Base-by-base conservation (phyloP, 305 asterid species). In the Fraxinus greggii region DNA sequence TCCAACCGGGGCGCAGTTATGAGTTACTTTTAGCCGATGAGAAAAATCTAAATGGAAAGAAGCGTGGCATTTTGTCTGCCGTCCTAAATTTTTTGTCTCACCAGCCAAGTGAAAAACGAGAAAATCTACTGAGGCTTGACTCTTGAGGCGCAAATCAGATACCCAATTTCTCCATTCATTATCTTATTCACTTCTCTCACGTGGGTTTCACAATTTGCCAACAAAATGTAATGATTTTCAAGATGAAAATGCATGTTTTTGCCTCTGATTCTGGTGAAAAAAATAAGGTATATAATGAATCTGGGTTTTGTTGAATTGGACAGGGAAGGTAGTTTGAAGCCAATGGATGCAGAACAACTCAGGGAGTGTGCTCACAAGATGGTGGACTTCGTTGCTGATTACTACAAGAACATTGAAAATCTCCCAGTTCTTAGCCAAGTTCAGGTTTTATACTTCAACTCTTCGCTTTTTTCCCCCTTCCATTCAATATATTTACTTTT, bases 371-470 rank as follows among this genome's bases (percentile, higher is more conserved):
- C 89, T 61, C 99, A 95, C 91, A 83, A 89, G 83, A 94, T 95
- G 99, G 98, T 94, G 28, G 99, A 95, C 85, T 95, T 95, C 89
- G 90, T 95, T 75, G 98, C 99, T 82, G 99, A 95, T 87, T 95
- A 95, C 78, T 95, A 95, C 91, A 92, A 93, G 81, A 88, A 90
- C 86, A 91, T 95, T 54, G 98, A 95, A 72, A 86, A 70, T 76
- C 92, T 87, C 86, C 97, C 98, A 28, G 98, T 95, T 87, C 93
- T 92, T 80, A 95, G 98, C 86, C 99, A 95, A 94, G 99, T 95
- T 59, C 90, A 94, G 98, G 99, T 95, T 78, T 78, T 72, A 28
- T 29, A 6, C 36, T 13, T 32, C n/a, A 54, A 5, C 21, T 19
- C 79, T 26, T 24, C 75, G 5, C 51, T 29, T 33, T 56, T 29